These are phyloP conservation scores for Coniochaeta pulveracea DNA, from an alignment of 2,329 filamentous ascomycete genomes.

Conservation along the genomic window DNA sequence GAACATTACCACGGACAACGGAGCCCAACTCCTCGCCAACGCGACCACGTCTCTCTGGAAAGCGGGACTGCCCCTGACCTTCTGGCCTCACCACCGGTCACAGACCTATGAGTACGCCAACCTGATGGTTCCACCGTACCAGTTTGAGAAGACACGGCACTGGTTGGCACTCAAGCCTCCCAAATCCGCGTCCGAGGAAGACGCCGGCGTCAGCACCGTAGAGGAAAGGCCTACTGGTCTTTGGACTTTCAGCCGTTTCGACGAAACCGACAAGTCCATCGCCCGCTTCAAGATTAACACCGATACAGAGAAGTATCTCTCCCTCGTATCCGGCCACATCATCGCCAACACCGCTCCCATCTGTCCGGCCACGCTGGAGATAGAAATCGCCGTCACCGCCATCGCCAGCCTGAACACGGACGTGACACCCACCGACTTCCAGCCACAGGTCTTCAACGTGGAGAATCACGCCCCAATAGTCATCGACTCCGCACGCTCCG, in stretches of 20 bases:
- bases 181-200: conserved; percentile 4
- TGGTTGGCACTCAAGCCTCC: conserved; percentile 19
- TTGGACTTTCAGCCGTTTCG: conserved; percentile 9
- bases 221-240: conserved; percentile 6
- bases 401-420: conserved; percentile 19
- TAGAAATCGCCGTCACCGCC: conserved; percentile 19
- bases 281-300: conserved; percentile 31
- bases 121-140: conserved; percentile 25
- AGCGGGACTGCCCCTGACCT: conserved; percentile 19
- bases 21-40: conserved; percentile 10
- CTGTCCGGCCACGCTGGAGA: conserved; percentile 24
- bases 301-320: conserved; percentile 18
- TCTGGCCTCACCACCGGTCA: conserved; percentile 22
- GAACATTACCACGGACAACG: conserved; percentile 10
- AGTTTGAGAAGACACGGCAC: conserved; percentile 25
- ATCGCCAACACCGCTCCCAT: conserved; percentile 25
- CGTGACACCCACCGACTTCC: conserved; percentile 5
- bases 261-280: conserved; percentile 4
- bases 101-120: conserved; percentile 15
- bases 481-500: conserved; percentile 14
- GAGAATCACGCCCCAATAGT: conserved; percentile 20
- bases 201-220: neutral
- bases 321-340: conserved; percentile 23
- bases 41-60: conserved; percentile 25
- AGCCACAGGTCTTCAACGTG: conserved; percentile 19